A percentile compares a stretch with the other conserved stretches of the same genome.
Conservation (phyloP, 768 basidiomycete genomes). For the Phaeolepiota aurea region DNA sequence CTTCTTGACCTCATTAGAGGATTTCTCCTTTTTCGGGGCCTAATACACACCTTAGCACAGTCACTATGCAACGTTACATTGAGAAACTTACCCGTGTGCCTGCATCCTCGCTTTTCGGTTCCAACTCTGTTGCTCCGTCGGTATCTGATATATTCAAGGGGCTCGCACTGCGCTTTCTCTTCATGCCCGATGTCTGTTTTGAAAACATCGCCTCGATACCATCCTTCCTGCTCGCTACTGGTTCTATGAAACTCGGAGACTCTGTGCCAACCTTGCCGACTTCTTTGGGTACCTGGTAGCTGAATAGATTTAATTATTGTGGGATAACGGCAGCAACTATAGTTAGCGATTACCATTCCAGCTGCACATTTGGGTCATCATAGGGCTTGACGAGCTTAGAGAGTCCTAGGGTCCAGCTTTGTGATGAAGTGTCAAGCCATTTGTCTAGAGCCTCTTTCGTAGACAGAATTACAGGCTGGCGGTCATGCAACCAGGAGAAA, state of each 20-base stretch:
- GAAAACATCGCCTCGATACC: constrained; percentile 82
- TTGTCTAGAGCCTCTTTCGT: constrained; percentile 44
- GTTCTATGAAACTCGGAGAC: constrained; percentile 75
- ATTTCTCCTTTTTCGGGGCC: too few species aligned
- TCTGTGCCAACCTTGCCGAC: constrained; percentile 87
- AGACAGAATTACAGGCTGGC: constrained; percentile 77
- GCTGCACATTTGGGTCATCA: constrained; percentile 33
- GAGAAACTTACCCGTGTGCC: too few species aligned
- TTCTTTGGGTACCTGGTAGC: constrained; percentile 85
- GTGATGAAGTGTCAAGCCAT: constrained; percentile 78
- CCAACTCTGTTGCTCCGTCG: not conserved
- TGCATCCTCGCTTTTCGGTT: not conserved
- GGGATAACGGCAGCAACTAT: not conserved
- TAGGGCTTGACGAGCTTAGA: constrained; percentile 55
- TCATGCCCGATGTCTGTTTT: constrained; percentile 34
- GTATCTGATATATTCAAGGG: not conserved
- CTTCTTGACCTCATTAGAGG: too few species aligned
- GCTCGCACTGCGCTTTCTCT: not conserved
- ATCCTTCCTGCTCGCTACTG: constrained; percentile 70
- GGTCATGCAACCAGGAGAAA: constrained; percentile 84
- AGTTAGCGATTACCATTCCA: constrained; percentile 79
- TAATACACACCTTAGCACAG: too few species aligned
- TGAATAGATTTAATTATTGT: constrained; percentile 21
- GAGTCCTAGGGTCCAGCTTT: constrained; percentile 56
- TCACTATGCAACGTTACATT: too few species aligned